phyloP scores from a whole-genome alignment of 108 stramenopile genomes.

The Pseudonitzschia pungens region DNA sequence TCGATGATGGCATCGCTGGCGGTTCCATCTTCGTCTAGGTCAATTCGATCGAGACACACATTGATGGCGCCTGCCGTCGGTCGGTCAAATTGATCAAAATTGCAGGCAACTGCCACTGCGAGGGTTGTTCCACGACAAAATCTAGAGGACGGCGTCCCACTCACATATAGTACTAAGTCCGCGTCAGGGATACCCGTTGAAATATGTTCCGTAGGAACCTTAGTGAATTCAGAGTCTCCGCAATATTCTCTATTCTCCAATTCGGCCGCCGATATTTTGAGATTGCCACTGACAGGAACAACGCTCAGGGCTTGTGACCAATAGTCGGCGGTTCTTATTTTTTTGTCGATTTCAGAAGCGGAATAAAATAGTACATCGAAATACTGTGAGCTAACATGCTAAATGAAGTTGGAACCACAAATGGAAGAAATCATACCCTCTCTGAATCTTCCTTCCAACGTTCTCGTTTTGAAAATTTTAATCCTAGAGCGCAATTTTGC shows the following conservation, averaged over 20 bases:
- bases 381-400: too few relatives aligned
- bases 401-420: neutral
- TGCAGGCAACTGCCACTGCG: constrained; percentile 78
- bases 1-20: constrained; percentile 53
- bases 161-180: constrained; percentile 77
- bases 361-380: too few relatives aligned
- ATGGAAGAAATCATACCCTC: neutral
- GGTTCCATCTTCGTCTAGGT: constrained; percentile 56
- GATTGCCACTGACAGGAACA: constrained; percentile 67
- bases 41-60: constrained; percentile 67
- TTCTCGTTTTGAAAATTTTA: too few relatives aligned
- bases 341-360: too few relatives aligned
- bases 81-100: constrained; percentile 70
- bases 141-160: constrained; percentile 59
- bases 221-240: constrained; percentile 79
- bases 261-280: constrained; percentile 61
- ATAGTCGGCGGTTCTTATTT: constrained; percentile 64
- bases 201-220: constrained; percentile 67
- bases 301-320: constrained; percentile 72
- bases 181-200: constrained; percentile 56
- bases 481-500: too few relatives aligned
- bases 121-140: constrained; percentile 76
- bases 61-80: constrained; percentile 80
- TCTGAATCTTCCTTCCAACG: too few relatives aligned
- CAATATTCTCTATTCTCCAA: constrained; percentile 68